These are phyloP conservation scores for Lentinula sp. DNA, from an alignment of 768 basidiomycete genomes.

Conservation along the genomic window DNA sequence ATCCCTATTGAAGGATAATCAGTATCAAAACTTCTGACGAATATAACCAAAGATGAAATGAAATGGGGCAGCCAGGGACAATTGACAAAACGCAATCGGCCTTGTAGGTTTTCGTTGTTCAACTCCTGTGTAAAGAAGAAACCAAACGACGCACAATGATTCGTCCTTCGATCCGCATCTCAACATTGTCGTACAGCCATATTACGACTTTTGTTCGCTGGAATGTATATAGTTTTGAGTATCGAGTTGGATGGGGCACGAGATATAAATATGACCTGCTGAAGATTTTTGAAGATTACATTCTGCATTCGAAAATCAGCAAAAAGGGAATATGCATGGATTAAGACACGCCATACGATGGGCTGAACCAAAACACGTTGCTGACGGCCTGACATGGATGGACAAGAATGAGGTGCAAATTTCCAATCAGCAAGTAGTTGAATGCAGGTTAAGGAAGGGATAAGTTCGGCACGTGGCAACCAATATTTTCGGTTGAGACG, in stretches of 20 bases:
- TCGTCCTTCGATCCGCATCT: constrained; percentile 93
- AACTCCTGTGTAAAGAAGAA: constrained; percentile 23
- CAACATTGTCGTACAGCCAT: constrained; percentile 96
- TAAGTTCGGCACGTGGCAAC: constrained; percentile 2
- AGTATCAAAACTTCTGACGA: constrained; percentile 13
- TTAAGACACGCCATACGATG: constrained; percentile 63
- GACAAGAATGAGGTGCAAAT: constrained; percentile 4
- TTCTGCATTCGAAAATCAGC: constrained; percentile 45
- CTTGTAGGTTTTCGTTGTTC: constrained; percentile 29
- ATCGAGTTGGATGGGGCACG: constrained; percentile 9
- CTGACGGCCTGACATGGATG: constrained; percentile 84
- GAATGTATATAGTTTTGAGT: constrained; percentile 8
- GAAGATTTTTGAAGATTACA: constrained; percentile 97
- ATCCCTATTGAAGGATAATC: constrained; percentile 58
- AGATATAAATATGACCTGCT: constrained; percentile 46
- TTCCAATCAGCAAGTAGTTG: not conserved
- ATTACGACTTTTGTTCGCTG: constrained; percentile 83
- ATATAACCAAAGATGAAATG: constrained; percentile 6
- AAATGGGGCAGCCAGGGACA: not conserved
- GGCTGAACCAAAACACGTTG: constrained; percentile 99
- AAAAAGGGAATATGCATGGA: not conserved
- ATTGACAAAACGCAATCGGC: constrained; percentile 13
- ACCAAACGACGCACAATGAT: constrained; percentile 73
- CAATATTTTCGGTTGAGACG: constrained; percentile 18
- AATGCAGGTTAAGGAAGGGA: not conserved